Evolutionary conservation across 345 rosid genomes (phyloP), one percentile per base, ranked within the genome.

Genomic region (Schrenkiella parvula): DNA sequence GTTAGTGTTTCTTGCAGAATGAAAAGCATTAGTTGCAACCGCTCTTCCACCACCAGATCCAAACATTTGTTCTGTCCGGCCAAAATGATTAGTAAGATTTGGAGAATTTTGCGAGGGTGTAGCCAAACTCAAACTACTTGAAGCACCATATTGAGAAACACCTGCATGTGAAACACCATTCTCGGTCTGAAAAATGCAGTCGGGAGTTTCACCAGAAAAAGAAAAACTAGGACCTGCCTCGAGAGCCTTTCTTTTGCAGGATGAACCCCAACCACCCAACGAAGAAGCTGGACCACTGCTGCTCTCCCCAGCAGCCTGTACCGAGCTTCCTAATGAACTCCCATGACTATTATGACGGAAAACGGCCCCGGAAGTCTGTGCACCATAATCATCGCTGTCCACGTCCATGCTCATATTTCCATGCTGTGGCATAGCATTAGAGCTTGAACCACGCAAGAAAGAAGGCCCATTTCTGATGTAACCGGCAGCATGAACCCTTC

Each of bases 231-330:
- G 83, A 42, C 86, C 76, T 72, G 93, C 97, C 78, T 93, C 97
- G 73, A 87, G 86, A 55, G 93, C 87, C 82, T 82, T 93, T 83
- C 98, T 86, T 80, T 93, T 90, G 92, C 96, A 86, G 31, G 98
- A 90, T 52, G 76, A 76, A 58, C 92, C 89, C 93, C 93, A 87
- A 75, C 80, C 71, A 56, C 85, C 87, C 58, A 85, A 54, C 31
- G 96, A 78, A 53, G 91, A 79, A 50, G 83, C 80, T 2, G 88
- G 74, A 57, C 90, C 87, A 48, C 82, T 82, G 57, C 68, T 74
- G 42, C 79, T 80, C 57, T 86, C 92, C 46, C 87, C 97, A 48
- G 65, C 43, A 37, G 80, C 66, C 55, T 76, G 83, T 62, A 76
- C 80, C 54, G 90, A 77, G 85, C 80, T 82, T 71, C 89, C 87